Evolutionary conservation across 768 basidiomycete genomes (phyloP).

Genomic region (Lactarius hatsudake): DNA sequence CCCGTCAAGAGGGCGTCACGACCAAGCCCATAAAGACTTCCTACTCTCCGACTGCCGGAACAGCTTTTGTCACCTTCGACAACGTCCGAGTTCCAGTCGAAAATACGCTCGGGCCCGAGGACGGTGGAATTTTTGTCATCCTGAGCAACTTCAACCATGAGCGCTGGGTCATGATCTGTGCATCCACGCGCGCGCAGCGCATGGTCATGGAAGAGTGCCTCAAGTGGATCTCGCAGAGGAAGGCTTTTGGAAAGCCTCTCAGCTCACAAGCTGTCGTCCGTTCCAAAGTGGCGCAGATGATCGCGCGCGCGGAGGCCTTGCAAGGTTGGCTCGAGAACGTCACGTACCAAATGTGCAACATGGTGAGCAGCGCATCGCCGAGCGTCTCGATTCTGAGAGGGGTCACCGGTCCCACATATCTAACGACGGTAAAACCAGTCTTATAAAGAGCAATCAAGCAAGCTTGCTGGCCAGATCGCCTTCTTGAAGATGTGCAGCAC

Average conservation of each 20-base stretch:
- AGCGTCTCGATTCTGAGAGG: background rate
- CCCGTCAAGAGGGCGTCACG: slow-evolving; percentile 74
- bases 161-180: slow-evolving; percentile 87
- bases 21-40: slow-evolving; percentile 86
- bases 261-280: slow-evolving; percentile 84
- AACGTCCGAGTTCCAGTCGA: slow-evolving; percentile 83
- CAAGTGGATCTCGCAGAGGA: slow-evolving; percentile 74
- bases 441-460: slow-evolving; percentile 69
- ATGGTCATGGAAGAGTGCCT: slow-evolving; percentile 77
- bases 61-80: slow-evolving; percentile 77
- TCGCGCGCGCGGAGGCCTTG: slow-evolving; percentile 73
- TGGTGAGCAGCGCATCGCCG: slow-evolving; percentile 43
- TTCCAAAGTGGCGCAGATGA: slow-evolving; percentile 87
- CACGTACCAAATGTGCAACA: slow-evolving; percentile 86
- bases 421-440: slow-evolving; percentile 37
- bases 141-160: slow-evolving; percentile 92
- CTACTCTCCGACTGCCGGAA: slow-evolving; percentile 86
- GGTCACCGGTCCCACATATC: background rate
- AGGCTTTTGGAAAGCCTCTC: slow-evolving; percentile 90
- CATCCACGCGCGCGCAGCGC: slow-evolving; percentile 62
- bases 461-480: slow-evolving; percentile 79
- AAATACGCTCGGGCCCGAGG: slow-evolving; percentile 81
- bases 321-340: slow-evolving; percentile 85
- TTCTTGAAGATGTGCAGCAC: slow-evolving; percentile 80
- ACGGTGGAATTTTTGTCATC: slow-evolving; percentile 67